Evolutionary conservation across 495 filamentous ascomycete genomes (phyloP), one percentile per base, ranked within the genome.

Genomic region (Filosporella fistucella): DNA sequence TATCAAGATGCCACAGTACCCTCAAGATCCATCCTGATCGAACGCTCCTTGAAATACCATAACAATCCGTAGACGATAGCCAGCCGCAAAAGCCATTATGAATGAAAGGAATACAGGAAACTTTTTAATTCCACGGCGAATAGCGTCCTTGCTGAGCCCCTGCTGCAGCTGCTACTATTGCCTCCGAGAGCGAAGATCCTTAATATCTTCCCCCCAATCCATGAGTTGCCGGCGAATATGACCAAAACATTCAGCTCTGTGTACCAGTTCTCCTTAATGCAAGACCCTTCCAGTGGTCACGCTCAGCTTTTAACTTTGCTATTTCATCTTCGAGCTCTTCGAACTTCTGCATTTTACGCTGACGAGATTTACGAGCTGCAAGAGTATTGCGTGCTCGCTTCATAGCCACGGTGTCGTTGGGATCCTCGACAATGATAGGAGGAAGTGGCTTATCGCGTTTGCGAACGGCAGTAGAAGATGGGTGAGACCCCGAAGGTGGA

Each of bases 351-450:
- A 80, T 76, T 26, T 62, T 58, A 55, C 88, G 84, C 50, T 87
- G 81, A 11, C 93, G 86, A 30, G 91, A 96, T 66, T 96, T 96
- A 34, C 93, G 88, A 52, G 93, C 93, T 36, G 93, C 93, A 66
- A 91, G 74, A 12, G 93, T 98, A 66, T 98, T 98, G 47, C 91
- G 84, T 26, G 91, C 91, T 53, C 93, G 89, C 77, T 96, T 97
- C 72, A 88, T 77, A 9, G 88, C 88, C 12, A 87, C 63, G 1
- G 68, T 67, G 57, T 91, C 86, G 25, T 60, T 64, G 0, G 85
- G 84, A 59, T 96, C 91, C 25, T 84, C 79, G 14, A 87, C 74
- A 21, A 74, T 68, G 62, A 97, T 88, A 7, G 87, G 85, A 42
- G 86, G 84, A 20, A 96, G 75, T 32, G 87, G 83, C 71, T 89